A percentile compares a stretch with the other conserved stretches of the same genome.
These are phyloP conservation scores for Mrakia hoshinonis DNA, from an alignment of 768 basidiomycete species.

Conservation along the genomic window DNA sequence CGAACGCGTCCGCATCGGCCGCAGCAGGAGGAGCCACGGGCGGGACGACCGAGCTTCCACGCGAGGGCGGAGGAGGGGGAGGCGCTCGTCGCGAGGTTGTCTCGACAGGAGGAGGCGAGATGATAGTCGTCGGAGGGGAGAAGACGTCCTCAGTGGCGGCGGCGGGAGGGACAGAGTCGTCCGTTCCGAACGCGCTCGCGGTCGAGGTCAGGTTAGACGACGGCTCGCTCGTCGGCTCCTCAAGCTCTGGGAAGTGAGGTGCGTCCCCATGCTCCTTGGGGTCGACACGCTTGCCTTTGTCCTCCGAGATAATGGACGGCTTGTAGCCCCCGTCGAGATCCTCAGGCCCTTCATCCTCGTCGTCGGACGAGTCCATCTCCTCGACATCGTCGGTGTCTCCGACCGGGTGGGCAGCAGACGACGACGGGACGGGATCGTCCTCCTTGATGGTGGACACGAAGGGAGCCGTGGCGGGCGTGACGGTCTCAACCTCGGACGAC, in stretches of 20 bases:
- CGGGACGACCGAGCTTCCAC: not conserved
- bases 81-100: constrained; percentile 18
- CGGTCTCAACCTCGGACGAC: not conserved
- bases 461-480: constrained; percentile 5
- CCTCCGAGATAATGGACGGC: not conserved
- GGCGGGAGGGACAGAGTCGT: constrained; percentile 30
- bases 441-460: constrained; percentile 13
- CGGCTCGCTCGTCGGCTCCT: constrained; percentile 8
- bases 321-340: constrained; percentile 38
- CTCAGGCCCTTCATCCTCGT: constrained; percentile 41
- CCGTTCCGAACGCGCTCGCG: constrained; percentile 19
- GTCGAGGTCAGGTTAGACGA: constrained; percentile 21
- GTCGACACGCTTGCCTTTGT: constrained; percentile 17
- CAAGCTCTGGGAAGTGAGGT: constrained; percentile 6
- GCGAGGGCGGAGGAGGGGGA: constrained; percentile 28
- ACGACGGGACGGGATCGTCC: constrained; percentile 19
- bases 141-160: constrained; percentile 3
- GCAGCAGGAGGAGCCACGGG: constrained; percentile 1
- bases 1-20: constrained; percentile 1
- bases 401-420: not conserved
- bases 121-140: not conserved
- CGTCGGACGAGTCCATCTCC: constrained; percentile 34
- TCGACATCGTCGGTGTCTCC: constrained; percentile 10
- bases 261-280: not conserved
- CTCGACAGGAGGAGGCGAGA: not conserved